phyloP scores from a whole-genome alignment of 2,329 filamentous ascomycete genomes.

The Scleromitrula shiraiana region DNA sequence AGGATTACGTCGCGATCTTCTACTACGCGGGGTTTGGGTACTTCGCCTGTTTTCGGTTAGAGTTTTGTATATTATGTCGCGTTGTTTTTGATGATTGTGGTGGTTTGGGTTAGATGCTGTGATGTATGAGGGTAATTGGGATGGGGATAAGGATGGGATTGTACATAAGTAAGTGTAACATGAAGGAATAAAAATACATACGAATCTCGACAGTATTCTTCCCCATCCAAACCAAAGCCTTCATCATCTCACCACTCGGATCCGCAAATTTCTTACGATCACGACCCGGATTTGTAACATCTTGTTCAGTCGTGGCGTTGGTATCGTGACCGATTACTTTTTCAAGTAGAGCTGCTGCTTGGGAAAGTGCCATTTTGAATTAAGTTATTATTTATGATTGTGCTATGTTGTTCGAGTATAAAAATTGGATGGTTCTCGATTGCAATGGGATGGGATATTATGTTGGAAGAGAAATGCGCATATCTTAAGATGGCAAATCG shows the following conservation, averaged over 20 bases:
- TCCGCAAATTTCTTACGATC: slow-evolving; percentile 44
- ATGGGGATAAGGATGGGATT: too few relatives aligned
- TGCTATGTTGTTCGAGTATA: too few relatives aligned
- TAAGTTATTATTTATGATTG: too few relatives aligned
- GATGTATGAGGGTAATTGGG: too few relatives aligned
- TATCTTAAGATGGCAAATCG: too few relatives aligned
- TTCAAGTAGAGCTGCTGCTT: slow-evolving; percentile 61
- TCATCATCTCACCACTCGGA: slow-evolving; percentile 56
- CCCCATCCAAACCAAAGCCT: slow-evolving; percentile 73
- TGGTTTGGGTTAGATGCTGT: too few relatives aligned
- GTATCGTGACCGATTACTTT: slow-evolving; percentile 59
- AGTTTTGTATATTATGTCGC: background rate
- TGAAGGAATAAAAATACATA: slow-evolving; percentile 26
- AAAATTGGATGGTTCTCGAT: too few relatives aligned
- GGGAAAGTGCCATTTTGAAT: slow-evolving; percentile 46
- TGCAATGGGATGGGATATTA: too few relatives aligned
- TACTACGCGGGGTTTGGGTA: slow-evolving; percentile 62
- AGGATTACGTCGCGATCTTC: slow-evolving; percentile 72
- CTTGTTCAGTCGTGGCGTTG: slow-evolving; percentile 57
- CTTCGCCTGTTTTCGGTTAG: slow-evolving; percentile 41
- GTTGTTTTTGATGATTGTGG: background rate
- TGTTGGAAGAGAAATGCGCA: too few relatives aligned
- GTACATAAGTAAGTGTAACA: slow-evolving; percentile 2
- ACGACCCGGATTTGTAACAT: slow-evolving; percentile 55
- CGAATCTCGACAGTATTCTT: slow-evolving; percentile 69